Evolutionary conservation across 2,329 filamentous ascomycete genomes (phyloP).

Genomic region (Ophiostoma fasciatum): DNA sequence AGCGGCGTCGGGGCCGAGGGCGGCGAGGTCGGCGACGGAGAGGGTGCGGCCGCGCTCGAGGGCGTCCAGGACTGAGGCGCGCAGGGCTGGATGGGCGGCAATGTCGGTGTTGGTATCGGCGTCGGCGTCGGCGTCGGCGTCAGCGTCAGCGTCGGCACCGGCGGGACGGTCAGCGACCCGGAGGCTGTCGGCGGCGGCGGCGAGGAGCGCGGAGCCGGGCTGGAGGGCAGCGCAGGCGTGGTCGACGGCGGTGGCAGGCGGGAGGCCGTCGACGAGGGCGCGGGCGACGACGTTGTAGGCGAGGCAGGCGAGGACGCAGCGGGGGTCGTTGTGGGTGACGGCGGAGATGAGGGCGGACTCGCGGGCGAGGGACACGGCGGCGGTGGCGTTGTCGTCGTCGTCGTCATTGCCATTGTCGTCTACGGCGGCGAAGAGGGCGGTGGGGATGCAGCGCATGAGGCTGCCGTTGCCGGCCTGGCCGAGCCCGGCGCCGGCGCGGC

Average conservation of each 20-base stretch:
- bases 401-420: too few relatives aligned
- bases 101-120: neutral
- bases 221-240: conserved; percentile 4
- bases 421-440: conserved; percentile 22
- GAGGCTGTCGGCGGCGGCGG: neutral
- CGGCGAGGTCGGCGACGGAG: conserved; percentile 16
- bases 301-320: conserved; percentile 22
- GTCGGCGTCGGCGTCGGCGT: neutral
- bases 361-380: too few relatives aligned
- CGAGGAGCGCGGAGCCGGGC: conserved; percentile 9
- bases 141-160: neutral
- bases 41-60: conserved; percentile 17
- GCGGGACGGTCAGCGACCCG: too few relatives aligned
- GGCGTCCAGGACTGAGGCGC: conserved; percentile 7
- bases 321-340: conserved; percentile 24
- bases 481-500: conserved; percentile 21
- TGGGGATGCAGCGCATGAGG: conserved; percentile 32
- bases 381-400: conserved; percentile 10
- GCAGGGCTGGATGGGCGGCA: too few relatives aligned
- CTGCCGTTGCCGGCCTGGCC: conserved; percentile 29
- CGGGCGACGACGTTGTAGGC: conserved; percentile 25
- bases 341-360: conserved; percentile 24
- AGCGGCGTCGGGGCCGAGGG: conserved; percentile 15
- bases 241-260: too few relatives aligned
- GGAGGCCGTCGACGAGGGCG: conserved; percentile 16